phyloP scores from a whole-genome alignment of 1,284 basidiomycete genomes.

The Rhodotorula glutinis region DNA sequence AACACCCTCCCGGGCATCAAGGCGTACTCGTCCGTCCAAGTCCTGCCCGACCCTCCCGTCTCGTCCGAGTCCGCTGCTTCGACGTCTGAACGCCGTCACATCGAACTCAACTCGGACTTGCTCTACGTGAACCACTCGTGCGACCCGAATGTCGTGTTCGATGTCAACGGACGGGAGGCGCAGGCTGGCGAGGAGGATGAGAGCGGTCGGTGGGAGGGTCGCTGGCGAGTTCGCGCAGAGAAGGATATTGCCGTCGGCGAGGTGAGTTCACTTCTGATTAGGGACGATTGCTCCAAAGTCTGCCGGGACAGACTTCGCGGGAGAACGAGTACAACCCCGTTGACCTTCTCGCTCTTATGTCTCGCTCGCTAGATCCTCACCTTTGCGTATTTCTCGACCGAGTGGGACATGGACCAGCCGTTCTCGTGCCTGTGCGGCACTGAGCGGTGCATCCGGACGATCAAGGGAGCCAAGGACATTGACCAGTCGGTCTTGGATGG shows the following conservation, averaged over 20 bases:
- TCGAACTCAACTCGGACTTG: conserved; percentile 64
- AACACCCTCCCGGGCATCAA: conserved; percentile 33
- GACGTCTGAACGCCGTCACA: conserved; percentile 47
- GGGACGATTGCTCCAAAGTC: background rate
- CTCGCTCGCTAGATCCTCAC: conserved; percentile 46
- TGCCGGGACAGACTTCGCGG: no score
- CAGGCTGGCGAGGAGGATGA: conserved; percentile 13
- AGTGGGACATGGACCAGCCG: conserved; percentile 67
- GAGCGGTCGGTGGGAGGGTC: conserved; percentile 12
- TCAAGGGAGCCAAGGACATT: conserved; percentile 51
- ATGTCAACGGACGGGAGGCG: conserved; percentile 48
- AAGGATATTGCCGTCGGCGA: conserved; percentile 52
- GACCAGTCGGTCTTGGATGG: conserved; percentile 24
- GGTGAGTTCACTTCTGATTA: conserved; percentile 23
- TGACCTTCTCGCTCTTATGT: no score
- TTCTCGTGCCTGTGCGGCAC: conserved; percentile 59
- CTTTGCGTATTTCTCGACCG: conserved; percentile 67
- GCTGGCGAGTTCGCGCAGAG: conserved; percentile 48
- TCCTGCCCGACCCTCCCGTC: conserved; percentile 36
- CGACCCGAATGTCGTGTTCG: conserved; percentile 60
- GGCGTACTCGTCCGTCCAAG: conserved; percentile 41
- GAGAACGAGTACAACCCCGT: no score
- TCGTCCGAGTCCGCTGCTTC: conserved; percentile 3
- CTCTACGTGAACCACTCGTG: conserved; percentile 68
- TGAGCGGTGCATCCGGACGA: conserved; percentile 50